Percentiles rank a stretch among this genome's conserved stretches.
Conservation (phyloP, 2,329 filamentous ascomycete species). For the Ceratocystis cubensis region DNA sequence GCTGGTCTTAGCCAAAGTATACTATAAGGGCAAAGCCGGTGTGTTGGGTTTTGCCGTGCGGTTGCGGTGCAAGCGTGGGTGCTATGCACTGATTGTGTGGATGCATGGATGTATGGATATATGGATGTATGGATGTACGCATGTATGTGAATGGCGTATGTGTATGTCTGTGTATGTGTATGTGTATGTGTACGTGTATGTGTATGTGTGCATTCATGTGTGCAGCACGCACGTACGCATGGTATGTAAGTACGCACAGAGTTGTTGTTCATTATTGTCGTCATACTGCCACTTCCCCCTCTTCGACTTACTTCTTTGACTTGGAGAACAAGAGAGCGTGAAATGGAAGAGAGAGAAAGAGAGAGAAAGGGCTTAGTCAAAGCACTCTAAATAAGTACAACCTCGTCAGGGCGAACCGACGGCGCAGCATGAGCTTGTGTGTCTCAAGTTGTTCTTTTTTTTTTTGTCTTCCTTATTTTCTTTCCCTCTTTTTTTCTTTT, state of each 20-base stretch:
- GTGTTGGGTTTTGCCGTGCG: not conserved
- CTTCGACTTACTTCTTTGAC: too few species aligned
- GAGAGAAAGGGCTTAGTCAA: not conserved
- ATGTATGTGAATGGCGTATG: not conserved
- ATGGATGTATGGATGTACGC: not conserved
- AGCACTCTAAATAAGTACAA: not conserved
- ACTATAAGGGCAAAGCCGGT: constrained; percentile 8
- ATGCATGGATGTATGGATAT: too few species aligned
- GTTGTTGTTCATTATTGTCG: not conserved
- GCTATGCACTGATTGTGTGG: not conserved
- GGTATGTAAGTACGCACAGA: too few species aligned
- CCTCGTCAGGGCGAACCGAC: constrained; percentile 4
- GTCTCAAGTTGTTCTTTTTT: not conserved
- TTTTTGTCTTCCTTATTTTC: not conserved
- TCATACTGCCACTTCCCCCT: not conserved
- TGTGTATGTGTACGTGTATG: too few species aligned
- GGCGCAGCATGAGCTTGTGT: constrained; percentile 7
- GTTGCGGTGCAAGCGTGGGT: not conserved
- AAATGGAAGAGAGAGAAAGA: not conserved
- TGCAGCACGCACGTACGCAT: too few species aligned
- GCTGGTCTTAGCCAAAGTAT: not conserved
- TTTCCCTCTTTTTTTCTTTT: not conserved
- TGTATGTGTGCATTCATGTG: too few species aligned
- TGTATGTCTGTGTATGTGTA: not conserved
- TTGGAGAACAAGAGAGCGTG: not conserved